Base-by-base conservation (phyloP, 129 eudicot species). In the Tanacetum coccineum region DNA sequence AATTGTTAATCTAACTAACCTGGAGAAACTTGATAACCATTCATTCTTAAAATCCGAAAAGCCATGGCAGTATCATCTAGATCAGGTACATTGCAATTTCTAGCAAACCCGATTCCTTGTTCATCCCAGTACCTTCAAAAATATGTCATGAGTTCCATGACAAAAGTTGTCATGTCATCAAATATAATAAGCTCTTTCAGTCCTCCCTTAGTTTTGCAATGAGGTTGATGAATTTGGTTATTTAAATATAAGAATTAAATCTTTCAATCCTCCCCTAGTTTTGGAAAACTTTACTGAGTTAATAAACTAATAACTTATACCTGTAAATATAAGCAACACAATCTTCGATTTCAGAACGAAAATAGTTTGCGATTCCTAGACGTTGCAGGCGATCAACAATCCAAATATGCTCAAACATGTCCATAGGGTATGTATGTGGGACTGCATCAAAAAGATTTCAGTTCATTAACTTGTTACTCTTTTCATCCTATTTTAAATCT, bases 341-440 rank as follows among this genome's bases (percentile, higher is more conserved):
- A 3, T 71, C 75, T 1, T 74, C 45, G 26, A 84, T 81, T 15
- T 59, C 46, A 4, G 64, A 59, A 14, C 39, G 64, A 18, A 59
- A 59, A 59, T 59, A 59, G 4, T 81, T 68, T 19, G 83, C 74
- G 13, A 84, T 71, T 58, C 89, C 89, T 32, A 84, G 80, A 17
- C 89, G 77, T 60, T 77, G 74, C 18, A 84, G 30, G 57, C 83
- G 80, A 68, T 84, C 89, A 13, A 81, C 74, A 9, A 66, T 73
- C 89, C 86, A 84, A 3, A 74, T 47, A 30, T 39, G 86, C 76
- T 78, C 89, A 59, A 84, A 84, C 67, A 84, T 13, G 77, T 84
- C 89, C 20, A 84, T 81, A 4, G 89, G 86, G 70, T 84, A 81
- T 4, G 72, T 75, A 71, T 71, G 57, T 1, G 89, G 89, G 5